Evolutionary conservation across 2,329 filamentous ascomycete species (phyloP), one percentile per base, ranked within the genome.

Genomic region (Plenodomus lindquistii): DNA sequence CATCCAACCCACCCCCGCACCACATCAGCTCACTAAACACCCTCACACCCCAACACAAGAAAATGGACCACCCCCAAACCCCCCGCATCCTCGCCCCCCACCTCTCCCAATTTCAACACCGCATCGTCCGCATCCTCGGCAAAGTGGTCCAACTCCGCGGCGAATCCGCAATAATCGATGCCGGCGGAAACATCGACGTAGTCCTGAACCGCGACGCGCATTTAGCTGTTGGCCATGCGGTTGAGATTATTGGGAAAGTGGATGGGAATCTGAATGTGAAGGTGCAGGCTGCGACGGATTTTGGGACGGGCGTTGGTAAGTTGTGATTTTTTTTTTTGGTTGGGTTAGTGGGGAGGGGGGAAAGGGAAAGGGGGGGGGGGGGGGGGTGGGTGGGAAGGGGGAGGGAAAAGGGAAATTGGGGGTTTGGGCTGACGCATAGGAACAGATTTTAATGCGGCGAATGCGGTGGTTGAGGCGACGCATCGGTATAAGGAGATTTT

Each of bases 401-500:
- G n/a, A 27, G 39, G 8, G n/a, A 29, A 41, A 21, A 41, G 39
- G 17, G 27, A 9, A 18, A 10, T 20, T 17, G 17, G 37, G 31
- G 31, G n/a, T 27, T 29, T 21, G 27, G 22, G 22, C 9, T 31
- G 15, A 35, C 8, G 19, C 18, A 22, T 11, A 24, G 18, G 10
- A 17, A 24, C 35, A 93, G 91, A 97, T 74, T 89, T 88, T 72
- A 80, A 79, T 44, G 81, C 90, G 27, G 87, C 85, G 51, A 85
- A 89, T 48, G 84, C 87, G 0, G 88, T 97, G 2, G 92, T 96
- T 15, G 89, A 97, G 48, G 86, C 85, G 29, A 94, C 91, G 27
- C 92, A 97, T 74, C 82, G 85, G 41, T 84, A 91, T 69, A 89
- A 87, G 66, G 79, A 85, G 52, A 87, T 97, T 42, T 97, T 97